A percentile compares a stretch with the other conserved stretches of the same genome.
phyloP scores from a whole-genome alignment of 495 filamentous ascomycete species.

The Clavariopsis aquatica region DNA sequence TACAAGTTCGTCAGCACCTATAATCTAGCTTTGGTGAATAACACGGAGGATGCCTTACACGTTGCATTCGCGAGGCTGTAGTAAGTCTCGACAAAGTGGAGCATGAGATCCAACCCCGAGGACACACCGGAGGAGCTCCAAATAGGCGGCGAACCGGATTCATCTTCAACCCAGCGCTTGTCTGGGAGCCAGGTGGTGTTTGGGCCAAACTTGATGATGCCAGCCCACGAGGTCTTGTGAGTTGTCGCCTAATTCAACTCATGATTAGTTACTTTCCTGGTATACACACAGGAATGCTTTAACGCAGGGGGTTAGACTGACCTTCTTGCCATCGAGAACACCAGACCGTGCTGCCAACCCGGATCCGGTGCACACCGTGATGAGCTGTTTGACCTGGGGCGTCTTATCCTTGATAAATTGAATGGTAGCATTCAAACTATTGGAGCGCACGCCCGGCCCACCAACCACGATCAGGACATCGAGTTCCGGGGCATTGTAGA shows the following conservation, averaged over 20 bases:
- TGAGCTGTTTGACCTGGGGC: constrained; percentile 54
- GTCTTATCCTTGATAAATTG: constrained; percentile 50
- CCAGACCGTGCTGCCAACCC: constrained; percentile 22
- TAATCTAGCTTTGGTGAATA: no score
- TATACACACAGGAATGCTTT: constrained; percentile 37
- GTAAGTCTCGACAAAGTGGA: constrained; percentile 52
- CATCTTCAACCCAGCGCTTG: constrained; percentile 66
- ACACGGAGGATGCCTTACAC: no score
- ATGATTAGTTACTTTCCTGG: no score
- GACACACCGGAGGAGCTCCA: constrained; percentile 65
- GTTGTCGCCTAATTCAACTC: constrained; percentile 35
- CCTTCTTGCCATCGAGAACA: constrained; percentile 28
- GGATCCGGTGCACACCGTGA: constrained; percentile 33
- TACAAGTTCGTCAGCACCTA: no score
- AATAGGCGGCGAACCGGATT: constrained; percentile 48
- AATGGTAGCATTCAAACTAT: constrained; percentile 45
- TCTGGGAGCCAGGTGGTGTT: constrained; percentile 59
- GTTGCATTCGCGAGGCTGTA: constrained; percentile 45
- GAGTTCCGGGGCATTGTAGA: constrained; percentile 49
- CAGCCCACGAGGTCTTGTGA: constrained; percentile 30
- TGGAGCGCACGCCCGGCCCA: constrained; percentile 55
- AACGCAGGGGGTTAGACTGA: constrained; percentile 6
- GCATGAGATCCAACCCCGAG: constrained; percentile 64
- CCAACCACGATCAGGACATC: constrained; percentile 69
- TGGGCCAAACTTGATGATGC: constrained; percentile 36